Evolutionary conservation across 306 rosid genomes (phyloP).

Genomic region (Prunus mongolica): DNA sequence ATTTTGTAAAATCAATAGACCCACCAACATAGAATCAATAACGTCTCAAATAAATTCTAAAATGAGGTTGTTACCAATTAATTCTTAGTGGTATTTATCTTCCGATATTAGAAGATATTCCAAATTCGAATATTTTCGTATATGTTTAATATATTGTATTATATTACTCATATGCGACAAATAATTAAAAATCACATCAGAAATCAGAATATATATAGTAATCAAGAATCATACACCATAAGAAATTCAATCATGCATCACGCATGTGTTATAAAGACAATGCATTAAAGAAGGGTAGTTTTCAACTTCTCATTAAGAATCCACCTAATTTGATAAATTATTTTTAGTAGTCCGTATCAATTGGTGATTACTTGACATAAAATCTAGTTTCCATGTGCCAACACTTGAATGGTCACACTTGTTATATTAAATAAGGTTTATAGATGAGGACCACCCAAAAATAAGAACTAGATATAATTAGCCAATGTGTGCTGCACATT

Average conservation of each 20-base stretch:
- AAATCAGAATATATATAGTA: background rate
- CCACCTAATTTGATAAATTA: background rate
- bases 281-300: background rate
- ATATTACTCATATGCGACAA: no score
- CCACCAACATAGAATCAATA: no score
- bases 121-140: no score
- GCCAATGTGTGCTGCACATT: background rate
- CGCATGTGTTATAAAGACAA: background rate
- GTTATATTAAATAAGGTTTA: background rate
- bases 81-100: no score
- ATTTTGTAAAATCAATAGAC: no score
- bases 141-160: no score
- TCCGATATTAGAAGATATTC: no score
- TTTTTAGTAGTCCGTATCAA: background rate
- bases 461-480: no score
- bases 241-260: background rate
- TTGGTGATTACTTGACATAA: background rate
- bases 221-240: background rate
- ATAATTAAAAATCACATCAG: no score
- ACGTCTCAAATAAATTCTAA: no score
- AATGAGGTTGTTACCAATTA: no score
- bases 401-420: background rate
- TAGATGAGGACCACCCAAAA: no score
- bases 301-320: background rate
- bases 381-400: background rate